Percentiles rank a stretch among this genome's conserved stretches.
Evolutionary conservation across 2,329 filamentous ascomycete species (phyloP).

Genomic region (Aaosphaeria arxii): DNA sequence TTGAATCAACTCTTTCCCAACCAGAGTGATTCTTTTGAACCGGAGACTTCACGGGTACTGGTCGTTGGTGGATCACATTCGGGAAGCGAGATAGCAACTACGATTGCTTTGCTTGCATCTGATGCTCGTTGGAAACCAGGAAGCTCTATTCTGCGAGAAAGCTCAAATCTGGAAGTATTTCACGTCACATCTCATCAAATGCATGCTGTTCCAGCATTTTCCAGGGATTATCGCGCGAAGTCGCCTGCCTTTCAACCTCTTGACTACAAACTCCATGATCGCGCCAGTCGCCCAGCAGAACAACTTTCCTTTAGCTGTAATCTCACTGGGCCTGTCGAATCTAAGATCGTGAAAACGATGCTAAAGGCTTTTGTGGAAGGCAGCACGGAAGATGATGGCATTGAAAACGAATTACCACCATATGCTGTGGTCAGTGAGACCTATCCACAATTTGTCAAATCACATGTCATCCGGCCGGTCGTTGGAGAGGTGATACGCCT

Average conservation of each 20-base stretch:
- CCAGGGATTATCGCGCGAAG: constrained; percentile 34
- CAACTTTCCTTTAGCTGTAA: constrained; percentile 4
- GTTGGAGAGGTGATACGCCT: constrained; percentile 7
- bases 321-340: background rate
- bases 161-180: no score
- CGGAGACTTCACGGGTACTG: no score
- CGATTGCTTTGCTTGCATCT: no score
- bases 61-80: no score
- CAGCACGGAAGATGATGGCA: background rate
- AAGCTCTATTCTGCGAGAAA: no score
- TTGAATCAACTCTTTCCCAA: no score
- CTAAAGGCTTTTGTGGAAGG: constrained; percentile 4
- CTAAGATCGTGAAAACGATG: background rate
- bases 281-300: constrained; percentile 21
- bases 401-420: constrained; percentile 48
- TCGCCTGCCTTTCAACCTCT: background rate
- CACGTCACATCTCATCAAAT: no score
- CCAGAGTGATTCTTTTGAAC: no score
- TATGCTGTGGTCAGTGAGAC: constrained; percentile 66
- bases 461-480: constrained; percentile 41
- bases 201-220: no score
- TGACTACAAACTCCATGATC: constrained; percentile 25
- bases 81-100: no score
- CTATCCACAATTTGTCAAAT: constrained; percentile 70
- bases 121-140: no score